phyloP scores from a whole-genome alignment of 805 yeast genomes.

The Wickerhamomyces chambardii region DNA sequence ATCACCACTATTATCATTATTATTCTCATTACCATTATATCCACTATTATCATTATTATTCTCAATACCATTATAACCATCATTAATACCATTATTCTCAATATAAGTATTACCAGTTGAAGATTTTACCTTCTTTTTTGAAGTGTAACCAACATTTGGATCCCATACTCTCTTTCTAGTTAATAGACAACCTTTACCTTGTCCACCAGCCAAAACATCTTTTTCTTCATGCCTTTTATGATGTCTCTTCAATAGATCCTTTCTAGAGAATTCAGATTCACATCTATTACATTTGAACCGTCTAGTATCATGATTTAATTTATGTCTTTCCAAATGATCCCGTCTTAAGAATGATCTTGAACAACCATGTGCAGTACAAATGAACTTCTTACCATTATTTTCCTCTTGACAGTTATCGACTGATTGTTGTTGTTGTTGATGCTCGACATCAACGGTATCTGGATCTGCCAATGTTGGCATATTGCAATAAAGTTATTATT shows the following conservation, averaged over 20 bases:
- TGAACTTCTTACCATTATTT: not conserved
- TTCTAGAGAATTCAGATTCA: not conserved
- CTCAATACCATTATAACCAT: not conserved
- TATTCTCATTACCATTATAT: not conserved
- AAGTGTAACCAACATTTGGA: not conserved
- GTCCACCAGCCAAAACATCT: slow-evolving; percentile 1
- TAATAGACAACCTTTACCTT: not conserved
- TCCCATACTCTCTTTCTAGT: slow-evolving; percentile 1
- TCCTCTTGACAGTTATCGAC: no score
- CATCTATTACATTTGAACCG: not conserved
- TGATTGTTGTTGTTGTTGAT: no score
- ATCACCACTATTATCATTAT: no score
- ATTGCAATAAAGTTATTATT: no score
- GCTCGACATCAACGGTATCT: no score
- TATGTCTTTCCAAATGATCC: slow-evolving; percentile 50
- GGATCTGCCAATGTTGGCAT: no score
- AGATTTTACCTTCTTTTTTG: not conserved
- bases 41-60: not conserved
- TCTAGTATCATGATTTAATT: slow-evolving; percentile 32
- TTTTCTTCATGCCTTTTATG: not conserved
- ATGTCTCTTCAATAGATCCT: slow-evolving; percentile 1
- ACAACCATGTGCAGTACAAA: slow-evolving; percentile 33
- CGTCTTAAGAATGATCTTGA: slow-evolving; percentile 39
- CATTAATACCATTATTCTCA: not conserved
- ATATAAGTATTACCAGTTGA: not conserved